Evolutionary conservation across 345 rosid species (phyloP), one percentile per base, ranked within the genome.

Genomic region (Brassica cretica): DNA sequence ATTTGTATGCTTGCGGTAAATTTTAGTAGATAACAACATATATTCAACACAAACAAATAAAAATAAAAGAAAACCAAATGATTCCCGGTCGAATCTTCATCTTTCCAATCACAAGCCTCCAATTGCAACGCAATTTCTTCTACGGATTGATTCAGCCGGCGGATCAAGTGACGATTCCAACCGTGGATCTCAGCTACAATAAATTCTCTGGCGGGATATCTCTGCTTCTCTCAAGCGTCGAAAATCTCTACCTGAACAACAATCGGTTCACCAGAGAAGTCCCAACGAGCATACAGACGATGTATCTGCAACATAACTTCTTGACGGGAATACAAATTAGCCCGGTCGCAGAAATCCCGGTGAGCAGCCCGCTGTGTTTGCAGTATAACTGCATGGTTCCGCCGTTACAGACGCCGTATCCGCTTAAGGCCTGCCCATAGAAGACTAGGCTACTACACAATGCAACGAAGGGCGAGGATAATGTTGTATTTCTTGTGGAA

Each of bases 371-470:
- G 29, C 78, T 95, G 75, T 95, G 99, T 80, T 69, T 93, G 39
- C 98, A 93, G 87, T 95, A 93, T 80, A 95, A 95, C 30, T 95
- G 99, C 68, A 93, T 93, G 99, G 97, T 95, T 5, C 94, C 94
- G 72, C 97, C 99, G 66, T 77, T 93, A 33, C 90, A 90, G 80
- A 81, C 96, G 58, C 91, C 96, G 5, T 95, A 98, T 89, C 99
- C 98, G 27, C 71, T 88, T 84, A 90, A 88, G 64, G 85, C 97
- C 14, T 98, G 99, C 58, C 82, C 81, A 73, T 89, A 90, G 84
- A 91, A 88, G 83, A 83, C 90, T 0, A 86, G 99, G 85, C 99
- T 8, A 80, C 87, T 0, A 59, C 82, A n/a, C 97, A 93, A 85
- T 95, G 99, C 51, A 80, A 14, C 81, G 85, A 86, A 66, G 87